phyloP scores from a whole-genome alignment of 805 yeast genomes.

The Saccharomycopsis malanga region DNA sequence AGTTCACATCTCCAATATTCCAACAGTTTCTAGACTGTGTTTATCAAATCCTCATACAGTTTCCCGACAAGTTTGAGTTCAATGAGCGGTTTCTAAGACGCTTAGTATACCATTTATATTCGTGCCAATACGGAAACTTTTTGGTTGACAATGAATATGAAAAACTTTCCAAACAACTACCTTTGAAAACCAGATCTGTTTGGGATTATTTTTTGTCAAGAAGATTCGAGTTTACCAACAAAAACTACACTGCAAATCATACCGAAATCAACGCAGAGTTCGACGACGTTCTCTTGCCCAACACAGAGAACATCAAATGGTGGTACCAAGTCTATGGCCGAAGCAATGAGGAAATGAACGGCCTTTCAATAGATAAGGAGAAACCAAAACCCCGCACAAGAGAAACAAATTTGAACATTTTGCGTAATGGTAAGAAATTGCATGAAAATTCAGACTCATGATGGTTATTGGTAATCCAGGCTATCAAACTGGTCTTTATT shows the following conservation, averaged over 20 bases:
- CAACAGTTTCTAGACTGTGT: conserved; percentile 91
- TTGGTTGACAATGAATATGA: conserved; percentile 70
- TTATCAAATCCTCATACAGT: conserved; percentile 67
- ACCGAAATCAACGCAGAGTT: not conserved
- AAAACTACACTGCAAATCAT: conserved; percentile 30
- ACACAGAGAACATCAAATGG: conserved; percentile 62
- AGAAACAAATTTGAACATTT: conserved; percentile 2
- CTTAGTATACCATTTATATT: conserved; percentile 77
- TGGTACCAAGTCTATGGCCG: conserved; percentile 86
- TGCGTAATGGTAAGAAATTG: not conserved
- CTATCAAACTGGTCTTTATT: too few relatives aligned
- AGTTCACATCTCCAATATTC: conserved; percentile 81
- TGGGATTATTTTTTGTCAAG: conserved; percentile 93
- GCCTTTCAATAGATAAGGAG: not conserved
- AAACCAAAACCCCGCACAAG: not conserved
- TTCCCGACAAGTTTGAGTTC: conserved; percentile 72
- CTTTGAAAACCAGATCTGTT: conserved; percentile 58
- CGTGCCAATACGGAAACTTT: conserved; percentile 94
- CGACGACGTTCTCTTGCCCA: conserved; percentile 43
- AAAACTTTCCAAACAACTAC: conserved; percentile 34
- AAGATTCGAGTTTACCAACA: conserved; percentile 57
- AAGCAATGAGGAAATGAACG: conserved; percentile 58
- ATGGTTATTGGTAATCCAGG: not conserved
- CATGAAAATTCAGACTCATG: not conserved
- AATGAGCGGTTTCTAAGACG: conserved; percentile 84